Base-by-base conservation (phyloP, 331 rosid genomes). In the Malus hybrid region DNA sequence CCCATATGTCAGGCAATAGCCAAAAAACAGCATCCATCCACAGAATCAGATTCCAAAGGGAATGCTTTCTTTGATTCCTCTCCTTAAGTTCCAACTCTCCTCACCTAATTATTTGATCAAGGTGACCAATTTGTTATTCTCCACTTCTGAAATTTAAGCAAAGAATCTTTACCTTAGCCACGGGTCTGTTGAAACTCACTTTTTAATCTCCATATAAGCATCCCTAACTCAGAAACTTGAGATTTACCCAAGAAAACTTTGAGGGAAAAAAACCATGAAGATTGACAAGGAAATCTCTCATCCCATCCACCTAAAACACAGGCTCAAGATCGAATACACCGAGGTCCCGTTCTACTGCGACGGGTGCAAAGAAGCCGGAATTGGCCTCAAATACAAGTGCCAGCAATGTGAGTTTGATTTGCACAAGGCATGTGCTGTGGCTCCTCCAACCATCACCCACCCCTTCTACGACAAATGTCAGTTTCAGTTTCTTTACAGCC, bases 341-440 rank as follows among this genome's bases (percentile, higher is more conserved):
- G 91, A 87, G 74, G 76, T 61, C 50, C 91, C 91, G 8, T 87
- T 78, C 83, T 67, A 75, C 74, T 87, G 91, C 39, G 86, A 81
- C 19, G 91, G 91, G 11, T 83, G 91, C 85, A 85, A 87, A 75
- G 89, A 85, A 80, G 87, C 81, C 3, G 91, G 91, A 0, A 83
- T 87, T 14, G 91, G 87, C 72, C 80, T 71, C 56, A 83, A 81
- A 74, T 87, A 87, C 87, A 81, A 71, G 72, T 87, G 87, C 69
- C 73, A 13, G 46, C 34, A 44, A 44, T 87, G 89, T 67, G 81
- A 79, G 20, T 87, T 87, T 46, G 79, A 80, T 60, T 63, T 85
- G 15, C 91, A 87, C 81, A 81, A 83, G 76, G 42, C 77, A 18
- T 87, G 91, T 15, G 89, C 87, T 11, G 33, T 74, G 67, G 87